Conservation (phyloP, 2,329 filamentous ascomycete genomes). For the Ophiostoma piceae region DNA sequence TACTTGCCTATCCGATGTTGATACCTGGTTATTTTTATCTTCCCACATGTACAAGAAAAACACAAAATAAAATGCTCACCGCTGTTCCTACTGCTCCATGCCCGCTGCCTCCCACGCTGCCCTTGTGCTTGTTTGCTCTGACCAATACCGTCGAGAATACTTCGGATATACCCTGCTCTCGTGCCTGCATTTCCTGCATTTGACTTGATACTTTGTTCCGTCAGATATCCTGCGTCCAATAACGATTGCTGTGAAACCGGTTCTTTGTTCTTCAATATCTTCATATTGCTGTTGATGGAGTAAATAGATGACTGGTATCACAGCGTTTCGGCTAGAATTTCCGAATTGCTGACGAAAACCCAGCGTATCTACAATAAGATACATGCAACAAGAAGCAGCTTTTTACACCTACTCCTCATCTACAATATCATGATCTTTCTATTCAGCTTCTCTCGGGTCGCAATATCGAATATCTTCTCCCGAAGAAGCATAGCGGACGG, state of each 20-base stretch:
- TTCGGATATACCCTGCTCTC: not conserved
- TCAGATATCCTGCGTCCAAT: constrained; percentile 1
- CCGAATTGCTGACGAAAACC: not conserved
- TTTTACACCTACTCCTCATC: not conserved
- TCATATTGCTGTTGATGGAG: not conserved
- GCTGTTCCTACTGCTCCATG: not conserved
- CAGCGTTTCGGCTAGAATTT: constrained; percentile 2
- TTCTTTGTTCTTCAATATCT: not conserved
- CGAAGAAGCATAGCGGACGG: constrained; percentile 1
- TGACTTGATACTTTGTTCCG: not conserved
- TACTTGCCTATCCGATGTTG: not conserved
- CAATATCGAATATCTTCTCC: constrained; percentile 12
- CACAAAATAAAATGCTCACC: not conserved
- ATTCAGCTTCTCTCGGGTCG: constrained; percentile 5
- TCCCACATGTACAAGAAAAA: too few species aligned
- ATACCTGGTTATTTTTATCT: not conserved
- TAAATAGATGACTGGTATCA: not conserved
- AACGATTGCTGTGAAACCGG: not conserved
- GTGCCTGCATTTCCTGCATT: not conserved
- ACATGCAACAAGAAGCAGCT: not conserved
- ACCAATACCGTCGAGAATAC: not conserved
- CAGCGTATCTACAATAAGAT: not conserved
- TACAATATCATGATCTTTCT: not conserved
- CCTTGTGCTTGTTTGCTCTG: not conserved
- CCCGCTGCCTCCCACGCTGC: not conserved